phyloP scores from a whole-genome alignment of 345 rosid genomes.

The Ceriops decandra region DNA sequence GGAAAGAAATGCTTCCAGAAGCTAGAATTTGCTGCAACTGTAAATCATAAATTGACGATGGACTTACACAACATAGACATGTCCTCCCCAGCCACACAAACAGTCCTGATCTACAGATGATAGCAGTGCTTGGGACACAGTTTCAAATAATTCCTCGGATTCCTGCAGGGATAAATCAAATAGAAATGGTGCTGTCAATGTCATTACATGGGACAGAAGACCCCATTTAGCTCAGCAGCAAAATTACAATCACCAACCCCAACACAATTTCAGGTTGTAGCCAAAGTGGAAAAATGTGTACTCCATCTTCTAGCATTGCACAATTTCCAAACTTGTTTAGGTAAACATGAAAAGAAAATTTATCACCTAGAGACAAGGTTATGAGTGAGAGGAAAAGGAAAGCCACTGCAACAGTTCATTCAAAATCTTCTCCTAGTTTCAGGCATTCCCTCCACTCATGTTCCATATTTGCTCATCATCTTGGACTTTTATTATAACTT shows the following conservation, averaged over 20 bases:
- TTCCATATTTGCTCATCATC: background rate
- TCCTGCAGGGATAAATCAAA: constrained; percentile 44
- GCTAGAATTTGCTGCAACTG: background rate
- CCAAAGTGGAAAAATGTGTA: background rate
- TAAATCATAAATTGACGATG: constrained; percentile 4
- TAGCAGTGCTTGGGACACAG: constrained; percentile 80
- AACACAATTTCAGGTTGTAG: background rate
- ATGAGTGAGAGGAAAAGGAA: background rate
- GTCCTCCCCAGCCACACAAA: constrained; percentile 99
- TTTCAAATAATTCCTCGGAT: constrained; percentile 84
- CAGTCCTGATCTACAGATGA: constrained; percentile 95
- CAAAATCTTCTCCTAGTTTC: background rate
- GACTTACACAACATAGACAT: constrained; percentile 90
- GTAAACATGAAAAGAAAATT: background rate
- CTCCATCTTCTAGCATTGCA: background rate
- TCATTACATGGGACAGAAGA: background rate
- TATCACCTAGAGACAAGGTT: background rate
- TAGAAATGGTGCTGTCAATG: background rate
- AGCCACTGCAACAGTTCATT: background rate
- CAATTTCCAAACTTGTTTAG: background rate
- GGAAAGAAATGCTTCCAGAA: background rate
- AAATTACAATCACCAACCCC: background rate
- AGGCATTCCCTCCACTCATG: background rate
- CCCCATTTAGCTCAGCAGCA: background rate
- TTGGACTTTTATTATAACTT: background rate